These are phyloP conservation scores for Setaria viridis DNA, from an alignment of 202 grass and related monocot species.

Conservation along the genomic window DNA sequence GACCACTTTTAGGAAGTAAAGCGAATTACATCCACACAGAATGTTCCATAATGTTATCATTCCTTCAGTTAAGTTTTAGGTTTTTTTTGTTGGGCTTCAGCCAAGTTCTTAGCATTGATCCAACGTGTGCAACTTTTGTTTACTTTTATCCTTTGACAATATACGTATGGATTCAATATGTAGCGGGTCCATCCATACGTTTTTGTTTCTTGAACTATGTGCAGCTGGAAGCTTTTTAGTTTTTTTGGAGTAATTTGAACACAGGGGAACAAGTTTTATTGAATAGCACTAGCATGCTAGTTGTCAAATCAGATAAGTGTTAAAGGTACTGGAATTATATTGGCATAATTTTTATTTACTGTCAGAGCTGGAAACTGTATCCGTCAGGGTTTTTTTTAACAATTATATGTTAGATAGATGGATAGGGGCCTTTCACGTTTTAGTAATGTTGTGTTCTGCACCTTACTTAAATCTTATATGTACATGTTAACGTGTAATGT, in stretches of 20 bases:
- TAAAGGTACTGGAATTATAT: neutral
- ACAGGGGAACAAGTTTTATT: neutral
- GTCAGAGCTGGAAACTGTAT: neutral
- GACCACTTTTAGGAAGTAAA: neutral
- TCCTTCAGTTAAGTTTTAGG: neutral
- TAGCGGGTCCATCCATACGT: neutral
- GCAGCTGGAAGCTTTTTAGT: neutral
- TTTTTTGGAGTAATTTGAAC: neutral
- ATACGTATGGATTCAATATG: neutral
- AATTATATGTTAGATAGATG: neutral
- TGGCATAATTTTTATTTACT: slow-evolving; percentile 5
- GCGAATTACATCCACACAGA: neutral
- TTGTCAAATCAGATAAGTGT: slow-evolving; percentile 11
- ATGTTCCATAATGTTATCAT: neutral
- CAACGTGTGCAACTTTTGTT: neutral
- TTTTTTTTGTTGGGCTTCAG: neutral
- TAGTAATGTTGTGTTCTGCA: neutral
- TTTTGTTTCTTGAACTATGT: slow-evolving; percentile 9
- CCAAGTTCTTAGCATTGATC: slow-evolving; percentile 6
- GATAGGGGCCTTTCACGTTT: neutral
- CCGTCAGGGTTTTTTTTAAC: neutral
- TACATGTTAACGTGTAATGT: neutral
- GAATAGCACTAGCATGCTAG: neutral
- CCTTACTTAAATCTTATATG: slow-evolving; percentile 8
- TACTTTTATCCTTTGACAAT: neutral